Percentiles rank a stretch among this genome's conserved stretches.
Evolutionary conservation across 495 filamentous ascomycete species (phyloP).

Genomic region (Melanomma pulvis-pyrius): DNA sequence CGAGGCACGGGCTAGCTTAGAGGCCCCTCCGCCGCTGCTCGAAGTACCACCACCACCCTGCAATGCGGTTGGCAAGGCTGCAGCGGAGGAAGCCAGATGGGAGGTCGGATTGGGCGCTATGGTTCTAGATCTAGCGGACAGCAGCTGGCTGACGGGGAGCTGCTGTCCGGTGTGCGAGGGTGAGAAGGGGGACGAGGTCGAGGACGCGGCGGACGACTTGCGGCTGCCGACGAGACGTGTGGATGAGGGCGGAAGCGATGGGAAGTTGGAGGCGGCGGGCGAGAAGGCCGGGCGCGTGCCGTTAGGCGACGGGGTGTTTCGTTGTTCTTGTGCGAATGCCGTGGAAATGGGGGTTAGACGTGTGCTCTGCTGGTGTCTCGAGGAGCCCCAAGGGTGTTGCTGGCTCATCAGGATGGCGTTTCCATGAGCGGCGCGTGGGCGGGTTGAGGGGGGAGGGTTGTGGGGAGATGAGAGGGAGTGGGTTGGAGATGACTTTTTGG

Average conservation of each 20-base stretch:
- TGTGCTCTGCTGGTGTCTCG: conserved; percentile 57
- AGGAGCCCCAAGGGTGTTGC: conserved; percentile 64
- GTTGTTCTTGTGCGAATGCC: conserved; percentile 49
- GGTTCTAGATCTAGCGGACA: conserved; percentile 63
- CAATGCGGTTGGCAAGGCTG: conserved; percentile 55
- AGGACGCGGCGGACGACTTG: conserved; percentile 54
- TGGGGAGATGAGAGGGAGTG: conserved; percentile 14
- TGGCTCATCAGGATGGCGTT: conserved; percentile 55
- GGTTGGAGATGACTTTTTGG: conserved; percentile 9
- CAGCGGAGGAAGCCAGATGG: conserved; percentile 64
- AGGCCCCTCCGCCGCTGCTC: conserved; percentile 60
- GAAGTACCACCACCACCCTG: conserved; percentile 57
- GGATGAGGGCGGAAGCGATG: conserved; percentile 58
- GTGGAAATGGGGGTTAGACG: conserved; percentile 67
- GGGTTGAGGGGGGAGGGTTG: conserved; percentile 51
- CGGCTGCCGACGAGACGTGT: conserved; percentile 54
- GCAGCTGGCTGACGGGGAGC: conserved; percentile 53
- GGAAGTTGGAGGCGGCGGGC: conserved; percentile 57
- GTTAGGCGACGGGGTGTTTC: conserved; percentile 51
- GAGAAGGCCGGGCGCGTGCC: conserved; percentile 51
- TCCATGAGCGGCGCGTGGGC: conserved; percentile 64
- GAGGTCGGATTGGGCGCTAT: conserved; percentile 64
- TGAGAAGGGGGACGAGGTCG: conserved; percentile 56
- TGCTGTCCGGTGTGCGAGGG: conserved; percentile 64
- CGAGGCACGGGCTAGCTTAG: conserved; percentile 64